These are phyloP conservation scores for Neurospora sp. DNA, from an alignment of 495 filamentous ascomycete genomes.

Conservation along the genomic window DNA sequence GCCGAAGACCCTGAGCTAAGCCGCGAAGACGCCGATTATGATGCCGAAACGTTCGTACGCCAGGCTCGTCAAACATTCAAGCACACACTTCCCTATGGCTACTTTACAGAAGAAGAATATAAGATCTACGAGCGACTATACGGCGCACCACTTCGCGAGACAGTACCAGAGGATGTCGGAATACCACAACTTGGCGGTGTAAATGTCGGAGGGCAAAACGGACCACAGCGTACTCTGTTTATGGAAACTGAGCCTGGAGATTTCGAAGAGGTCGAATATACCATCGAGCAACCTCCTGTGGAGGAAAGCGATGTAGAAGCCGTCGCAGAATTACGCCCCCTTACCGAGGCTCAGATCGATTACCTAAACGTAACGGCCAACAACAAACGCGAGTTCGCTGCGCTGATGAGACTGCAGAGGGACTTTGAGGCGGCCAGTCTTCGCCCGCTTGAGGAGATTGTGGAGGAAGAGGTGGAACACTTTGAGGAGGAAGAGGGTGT, in stretches of 20 bases:
- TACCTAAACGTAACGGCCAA: constrained; percentile 36
- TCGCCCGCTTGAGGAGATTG: constrained; percentile 34
- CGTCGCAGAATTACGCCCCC: background rate
- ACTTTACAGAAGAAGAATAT: constrained; percentile 60
- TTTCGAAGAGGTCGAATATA: constrained; percentile 49
- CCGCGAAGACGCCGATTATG: constrained; percentile 5
- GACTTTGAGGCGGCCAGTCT: constrained; percentile 44
- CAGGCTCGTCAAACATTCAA: constrained; percentile 65
- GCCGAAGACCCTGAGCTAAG: constrained; percentile 1
- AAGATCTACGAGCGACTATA: constrained; percentile 71
- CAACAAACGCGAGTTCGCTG: constrained; percentile 40
- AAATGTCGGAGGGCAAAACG: background rate
- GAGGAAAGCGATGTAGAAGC: constrained; percentile 1
- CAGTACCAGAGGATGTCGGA: constrained; percentile 45
- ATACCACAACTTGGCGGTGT: constrained; percentile 26
- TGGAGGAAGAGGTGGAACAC: constrained; percentile 33
- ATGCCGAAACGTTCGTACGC: constrained; percentile 55
- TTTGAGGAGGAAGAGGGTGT: constrained; percentile 19
- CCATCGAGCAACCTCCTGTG: constrained; percentile 9
- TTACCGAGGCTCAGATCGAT: constrained; percentile 12
- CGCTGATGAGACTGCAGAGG: constrained; percentile 35
- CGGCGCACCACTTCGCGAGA: constrained; percentile 53
- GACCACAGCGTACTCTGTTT: constrained; percentile 25
- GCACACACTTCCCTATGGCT: constrained; percentile 62
- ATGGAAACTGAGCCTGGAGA: constrained; percentile 49